Evolutionary conservation across 2,329 filamentous ascomycete genomes (phyloP), one percentile per base, ranked within the genome.

Genomic region (Aspergillus ochraceoroseus): DNA sequence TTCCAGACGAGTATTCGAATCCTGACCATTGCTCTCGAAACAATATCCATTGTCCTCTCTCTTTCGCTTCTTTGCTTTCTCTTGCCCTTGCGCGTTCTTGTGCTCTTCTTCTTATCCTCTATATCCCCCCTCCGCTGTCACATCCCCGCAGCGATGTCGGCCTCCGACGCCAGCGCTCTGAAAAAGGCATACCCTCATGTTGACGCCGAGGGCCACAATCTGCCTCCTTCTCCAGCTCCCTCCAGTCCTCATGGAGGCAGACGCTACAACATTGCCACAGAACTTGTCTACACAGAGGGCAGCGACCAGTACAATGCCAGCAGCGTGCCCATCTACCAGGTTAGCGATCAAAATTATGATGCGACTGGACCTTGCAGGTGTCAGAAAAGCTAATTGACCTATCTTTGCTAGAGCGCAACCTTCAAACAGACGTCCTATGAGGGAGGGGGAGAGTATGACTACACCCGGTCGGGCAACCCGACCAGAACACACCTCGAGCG

Each of bases 281-380:
- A 98, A 70, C 74, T 98, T 48, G 92, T 98, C 46, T 96, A 90
- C 66, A 96, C 90, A 36, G 92, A 98, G 57, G 82, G 84, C 63
- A 92, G 83, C 68, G 92, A 98, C 67, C 92, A 98, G 71, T 95
- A 96, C 73, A 94, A 94, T 61, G 80, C 92, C 43, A 95, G 87
- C 55, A 96, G 89, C 66, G 83, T 94, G 56, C 92, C 92, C 38
- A 96, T 98, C 61, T 98, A 98, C 68, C 92, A 95, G 71, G 76
- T 79, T n/a, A n/a, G n/a, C n/a, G n/a, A n/a, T n/a, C n/a, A n/a
- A n/a, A n/a, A n/a, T n/a, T n/a, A n/a, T n/a, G n/a, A n/a, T n/a
- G n/a, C n/a, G n/a, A n/a, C n/a, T n/a, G n/a, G n/a, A n/a, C n/a
- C n/a, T n/a, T n/a, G n/a, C n/a, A n/a, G n/a, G n/a, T n/a, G n/a